Conservation (phyloP, 2,329 filamentous ascomycete genomes). For the Myriosclerotinia curreyana region DNA sequence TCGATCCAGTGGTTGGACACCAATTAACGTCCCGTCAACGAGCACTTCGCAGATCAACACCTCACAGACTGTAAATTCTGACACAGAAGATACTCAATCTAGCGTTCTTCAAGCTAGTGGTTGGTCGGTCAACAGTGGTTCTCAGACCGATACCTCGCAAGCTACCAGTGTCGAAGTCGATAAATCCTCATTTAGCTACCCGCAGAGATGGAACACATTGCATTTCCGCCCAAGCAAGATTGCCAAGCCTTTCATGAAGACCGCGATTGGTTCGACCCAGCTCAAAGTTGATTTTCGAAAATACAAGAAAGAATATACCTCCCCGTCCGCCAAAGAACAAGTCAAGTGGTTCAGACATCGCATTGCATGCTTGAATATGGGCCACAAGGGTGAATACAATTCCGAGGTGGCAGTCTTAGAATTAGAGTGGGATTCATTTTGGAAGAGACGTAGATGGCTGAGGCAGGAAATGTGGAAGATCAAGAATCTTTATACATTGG, state of each 20-base stretch:
- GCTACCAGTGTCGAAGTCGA: not conserved
- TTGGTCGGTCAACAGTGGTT: not conserved
- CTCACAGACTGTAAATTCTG: not conserved
- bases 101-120: not conserved
- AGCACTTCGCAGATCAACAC: not conserved
- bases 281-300: not conserved
- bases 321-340: not conserved
- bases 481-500: not conserved
- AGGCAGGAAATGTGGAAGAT: slow-evolving; percentile 12
- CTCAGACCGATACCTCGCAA: slow-evolving; percentile 1
- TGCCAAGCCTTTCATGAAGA: not conserved
- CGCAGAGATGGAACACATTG: not conserved
- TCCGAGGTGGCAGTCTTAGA: not conserved
- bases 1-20: not conserved
- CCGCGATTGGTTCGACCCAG: no score
- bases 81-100: not conserved
- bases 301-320: slow-evolving; percentile 13
- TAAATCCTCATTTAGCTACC: not conserved
- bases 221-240: not conserved
- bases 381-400: not conserved
- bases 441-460: slow-evolving; percentile 15
- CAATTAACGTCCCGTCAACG: not conserved
- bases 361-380: not conserved
- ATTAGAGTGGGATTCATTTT: not conserved
- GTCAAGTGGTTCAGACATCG: not conserved